Base-by-base conservation (phyloP, 202 grass and related monocot genomes). In the Brachypodium distachyon region DNA sequence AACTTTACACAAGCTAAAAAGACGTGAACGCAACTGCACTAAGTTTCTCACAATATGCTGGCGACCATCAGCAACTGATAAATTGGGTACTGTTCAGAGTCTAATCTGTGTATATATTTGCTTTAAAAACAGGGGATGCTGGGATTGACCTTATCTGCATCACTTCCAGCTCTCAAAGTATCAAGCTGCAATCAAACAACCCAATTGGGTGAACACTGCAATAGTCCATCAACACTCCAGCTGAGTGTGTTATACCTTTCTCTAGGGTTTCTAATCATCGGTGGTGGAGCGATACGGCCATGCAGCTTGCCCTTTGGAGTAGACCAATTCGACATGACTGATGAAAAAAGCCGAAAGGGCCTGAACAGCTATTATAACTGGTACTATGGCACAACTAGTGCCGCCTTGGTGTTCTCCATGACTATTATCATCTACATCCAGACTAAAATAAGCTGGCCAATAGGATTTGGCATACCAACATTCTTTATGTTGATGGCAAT, bases 381-480 rank as follows among this genome's bases (percentile, higher is more conserved):
- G 88, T 85, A 88, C 38, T 91, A 91, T 55, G 77, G 59, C 17
- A 86, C 72, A 83, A 88, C 13, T 48, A 34, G 56, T 3, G 79
- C 55, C 76, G 80, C 92, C 37, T 28, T 86, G 32, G 66, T 87
- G 55, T 69, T 94, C 7, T 72, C 83, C 14, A 42, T 69, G 40
- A 81, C 81, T 38, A 12, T 91, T 62, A 18, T 96, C 46, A 68
- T 85, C 23, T 96, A 92, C 72, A 80, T 92, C 61, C 92, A 91
- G 76, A 85, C 39, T 26, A 82, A 79, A 32, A 65, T 92, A 46
- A 89, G 92, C 66, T 96, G 92, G 92, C 13, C 86, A 67, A 73
- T 91, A n/a, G 94, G 91, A 22, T 94, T 94, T 62, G 76, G 72
- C 72, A 84, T 97, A 77, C 87, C 91, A 21, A 73, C 94, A 9